Base-by-base conservation (phyloP, 805 yeast species). In the Yarrowia sp. region DNA sequence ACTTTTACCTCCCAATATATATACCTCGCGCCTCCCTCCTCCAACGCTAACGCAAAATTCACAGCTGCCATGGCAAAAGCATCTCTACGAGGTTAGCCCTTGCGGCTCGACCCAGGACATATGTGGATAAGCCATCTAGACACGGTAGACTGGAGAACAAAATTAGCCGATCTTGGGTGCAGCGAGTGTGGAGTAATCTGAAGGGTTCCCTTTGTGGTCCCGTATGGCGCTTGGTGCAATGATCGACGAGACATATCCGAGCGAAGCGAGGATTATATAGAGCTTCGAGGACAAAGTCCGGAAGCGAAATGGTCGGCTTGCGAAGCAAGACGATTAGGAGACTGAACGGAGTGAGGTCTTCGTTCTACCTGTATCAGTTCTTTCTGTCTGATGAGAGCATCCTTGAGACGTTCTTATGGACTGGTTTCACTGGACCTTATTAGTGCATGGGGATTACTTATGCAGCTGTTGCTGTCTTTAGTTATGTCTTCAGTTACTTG, bases 181-280 rank as follows among this genome's bases (percentile, higher is more conserved):
- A 81, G 83, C 82, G 76, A 73, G 74, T 77, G 75, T 70, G 81
- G 68, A 68, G 36, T 19, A 68, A 69, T 69, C 65, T 81, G 78
- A 77, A 81, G 83, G 84, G 80, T 71, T 72, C 77, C 85, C 85
- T 82, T 82, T 84, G 85, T 80, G 85, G 78, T 75, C 81, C 82
- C 84, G 83, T 75, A 79, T 82, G 85, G 76, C 82, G 79, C 70
- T 66, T 72, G 84, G 78, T 82, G 86, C 86, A 82, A 82, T 77
- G 86, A 82, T 80, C 77, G 74, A 74, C 80, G 69, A 74, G 68
- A 75, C 77, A 74, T 71, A 35, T 56, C 19, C 41, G 41, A 36
- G 22, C 41, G 22, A n/a, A 36, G 22, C 22, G 41, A 36, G 41
- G 1, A 10, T 18, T 4, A 10, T 6, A 1, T 19, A 39, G n/a